A percentile compares a stretch with the other conserved stretches of the same genome.
These are phyloP conservation scores for Colletotrichum navitas DNA, from an alignment of 2,329 filamentous ascomycete genomes.

Conservation along the genomic window DNA sequence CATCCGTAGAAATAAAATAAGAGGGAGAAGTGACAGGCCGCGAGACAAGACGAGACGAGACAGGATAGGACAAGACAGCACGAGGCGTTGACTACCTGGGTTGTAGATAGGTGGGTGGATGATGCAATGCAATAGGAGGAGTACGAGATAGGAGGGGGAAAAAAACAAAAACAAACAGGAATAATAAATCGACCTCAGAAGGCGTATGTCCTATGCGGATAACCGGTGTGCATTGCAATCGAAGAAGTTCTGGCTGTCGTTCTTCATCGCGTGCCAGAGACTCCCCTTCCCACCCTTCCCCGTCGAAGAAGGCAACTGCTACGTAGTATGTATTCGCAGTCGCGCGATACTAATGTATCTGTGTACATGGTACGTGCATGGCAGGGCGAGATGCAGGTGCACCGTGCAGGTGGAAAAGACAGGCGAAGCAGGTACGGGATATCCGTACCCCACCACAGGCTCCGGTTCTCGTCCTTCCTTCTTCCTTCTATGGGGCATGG, in stretches of 20 bases:
- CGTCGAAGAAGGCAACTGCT: conserved; percentile 1
- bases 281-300: neutral
- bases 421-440: neutral
- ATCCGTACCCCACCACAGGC: conserved; percentile 12
- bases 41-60: conserved; percentile 31
- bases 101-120: neutral
- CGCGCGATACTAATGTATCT: neutral
- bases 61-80: neutral
- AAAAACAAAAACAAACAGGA: too few relatives aligned
- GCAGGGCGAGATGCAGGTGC: conserved; percentile 25
- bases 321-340: neutral
- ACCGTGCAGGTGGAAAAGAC: conserved; percentile 12
- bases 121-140: neutral
- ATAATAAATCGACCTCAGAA: neutral
- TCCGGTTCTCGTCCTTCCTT: conserved; percentile 24
- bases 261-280: conserved; percentile 21
- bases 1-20: conserved; percentile 13
- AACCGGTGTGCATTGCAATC: neutral
- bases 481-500: conserved; percentile 11
- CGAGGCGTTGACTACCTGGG: neutral
- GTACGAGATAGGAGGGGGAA: neutral
- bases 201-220: neutral
- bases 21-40: conserved; percentile 14
- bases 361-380: conserved; percentile 17
- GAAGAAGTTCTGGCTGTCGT: neutral